Evolutionary conservation across 2,329 filamentous ascomycete genomes (phyloP), one percentile per base, ranked within the genome.

Genomic region (Trichoderma guizhouense): DNA sequence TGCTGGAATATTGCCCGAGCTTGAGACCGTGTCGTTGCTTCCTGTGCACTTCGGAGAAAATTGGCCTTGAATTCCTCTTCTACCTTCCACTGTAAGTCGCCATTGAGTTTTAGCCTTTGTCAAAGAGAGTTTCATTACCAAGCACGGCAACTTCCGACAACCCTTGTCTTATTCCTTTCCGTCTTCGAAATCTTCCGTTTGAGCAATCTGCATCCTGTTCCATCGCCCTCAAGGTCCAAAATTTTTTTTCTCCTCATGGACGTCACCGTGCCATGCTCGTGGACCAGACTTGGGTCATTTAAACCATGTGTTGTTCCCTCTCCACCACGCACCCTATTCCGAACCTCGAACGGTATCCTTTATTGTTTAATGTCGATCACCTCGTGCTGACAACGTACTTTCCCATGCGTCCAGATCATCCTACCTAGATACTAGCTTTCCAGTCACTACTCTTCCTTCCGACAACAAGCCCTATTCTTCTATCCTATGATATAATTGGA

Each of bases 1-100:
- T 82, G 81, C 81, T 82, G 81, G 79, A 82, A 82, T 81, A 82
- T 81, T 81, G 80, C 81, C 78, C 77, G 76, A 78, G 78, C 75
- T 71, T 71, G 64, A 72, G 66, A 72, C 58, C 51, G 69, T 74
- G 60, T 65, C 68, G 71, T 68, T 73, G 63, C 68, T 72, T 74
- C 62, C 70, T 43, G 55, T 47, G 65, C 51, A 69, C 57, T 47
- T 30, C 68, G 60, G 60, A 70, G 60, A 65, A 43, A 24, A 30
- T 60, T 64, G 43, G 30, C 62, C 32, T 32, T 32, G 4, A 66
- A 47, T 62, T 32, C 24, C 36, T 28, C 53, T 21, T 53, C 32
- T 61, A 12, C 69, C 47, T 60, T 68, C 63, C 58, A 39, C 14
- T 72, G 72, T 71, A 74, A 74, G 62, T 72, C 11, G 7, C 39